Evolutionary conservation across 2,329 filamentous ascomycete species (phyloP).

Genomic region (Mycosphaerella sp.): DNA sequence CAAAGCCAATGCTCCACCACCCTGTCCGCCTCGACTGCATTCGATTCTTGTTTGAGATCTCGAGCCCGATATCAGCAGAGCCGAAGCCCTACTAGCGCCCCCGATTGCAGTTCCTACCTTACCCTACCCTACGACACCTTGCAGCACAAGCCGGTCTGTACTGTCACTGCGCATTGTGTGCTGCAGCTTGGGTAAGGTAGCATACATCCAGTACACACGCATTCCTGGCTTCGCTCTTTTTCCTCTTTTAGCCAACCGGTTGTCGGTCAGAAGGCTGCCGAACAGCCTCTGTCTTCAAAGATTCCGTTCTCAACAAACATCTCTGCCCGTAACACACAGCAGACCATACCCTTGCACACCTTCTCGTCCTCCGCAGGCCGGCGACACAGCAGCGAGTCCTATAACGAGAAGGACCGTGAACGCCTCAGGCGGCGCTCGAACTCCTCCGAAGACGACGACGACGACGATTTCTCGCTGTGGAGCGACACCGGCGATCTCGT

Average conservation of each 20-base stretch:
- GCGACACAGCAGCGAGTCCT: conserved; percentile 38
- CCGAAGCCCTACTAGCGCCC: not conserved
- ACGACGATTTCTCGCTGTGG: conserved; percentile 68
- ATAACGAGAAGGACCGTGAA: conserved; percentile 37
- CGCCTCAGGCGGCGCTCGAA: conserved; percentile 38
- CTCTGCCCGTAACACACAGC: conserved; percentile 6
- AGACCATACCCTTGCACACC: conserved; percentile 71
- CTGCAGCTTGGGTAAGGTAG: not conserved
- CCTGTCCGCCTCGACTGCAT: not conserved
- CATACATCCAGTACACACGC: not conserved
- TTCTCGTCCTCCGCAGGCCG: conserved; percentile 47
- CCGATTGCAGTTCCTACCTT: not conserved
- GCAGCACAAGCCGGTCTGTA: not conserved
- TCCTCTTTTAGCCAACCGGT: conserved; percentile 2
- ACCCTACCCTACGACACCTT: conserved; percentile 4
- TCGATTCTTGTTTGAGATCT: not conserved
- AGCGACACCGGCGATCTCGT: conserved; percentile 92
- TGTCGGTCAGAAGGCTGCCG: conserved; percentile 9
- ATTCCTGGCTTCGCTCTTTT: conserved; percentile 1
- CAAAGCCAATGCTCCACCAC: conserved; percentile 1
- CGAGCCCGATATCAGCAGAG: not conserved
- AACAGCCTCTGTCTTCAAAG: conserved; percentile 7
- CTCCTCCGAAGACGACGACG: conserved; percentile 22
- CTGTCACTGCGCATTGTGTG: not conserved
- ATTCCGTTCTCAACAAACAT: conserved; percentile 2